phyloP scores from a whole-genome alignment of 2,329 filamentous ascomycete species.

The Corniculantispora saksenae region DNA sequence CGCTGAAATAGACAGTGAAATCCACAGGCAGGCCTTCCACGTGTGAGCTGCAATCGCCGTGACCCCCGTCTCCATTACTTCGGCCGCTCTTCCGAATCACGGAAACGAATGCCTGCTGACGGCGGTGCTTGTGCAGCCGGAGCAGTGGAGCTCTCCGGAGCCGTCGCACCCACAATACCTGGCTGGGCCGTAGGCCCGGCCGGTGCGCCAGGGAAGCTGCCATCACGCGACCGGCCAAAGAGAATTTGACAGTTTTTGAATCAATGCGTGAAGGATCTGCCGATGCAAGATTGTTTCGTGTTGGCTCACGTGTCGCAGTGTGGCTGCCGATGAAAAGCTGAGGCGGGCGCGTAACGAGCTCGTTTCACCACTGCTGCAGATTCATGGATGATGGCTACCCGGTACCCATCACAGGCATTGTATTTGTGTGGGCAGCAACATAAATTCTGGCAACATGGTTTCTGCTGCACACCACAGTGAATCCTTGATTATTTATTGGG shows the following conservation, averaged over 20 bases:
- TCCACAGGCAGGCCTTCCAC: too few relatives aligned
- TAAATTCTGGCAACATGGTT: background rate
- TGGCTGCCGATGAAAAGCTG: background rate
- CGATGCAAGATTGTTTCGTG: background rate
- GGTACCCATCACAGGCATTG: background rate
- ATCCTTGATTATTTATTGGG: background rate
- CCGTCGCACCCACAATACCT: background rate
- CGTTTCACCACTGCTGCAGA: conserved; percentile 13
- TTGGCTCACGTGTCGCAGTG: background rate
- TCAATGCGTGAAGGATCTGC: too few relatives aligned
- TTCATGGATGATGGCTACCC: background rate
- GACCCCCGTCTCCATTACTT: too few relatives aligned
- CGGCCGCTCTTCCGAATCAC: background rate
- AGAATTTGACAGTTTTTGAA: background rate
- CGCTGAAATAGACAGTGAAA: too few relatives aligned
- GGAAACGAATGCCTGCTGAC: background rate
- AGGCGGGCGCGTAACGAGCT: background rate
- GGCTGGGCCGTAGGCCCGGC: background rate
- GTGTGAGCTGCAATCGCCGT: too few relatives aligned
- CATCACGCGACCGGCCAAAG: background rate
- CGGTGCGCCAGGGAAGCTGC: background rate
- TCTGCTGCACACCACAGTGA: background rate
- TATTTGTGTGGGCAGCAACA: background rate
- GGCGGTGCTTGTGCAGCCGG: background rate
- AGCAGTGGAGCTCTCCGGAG: background rate